Evolutionary conservation across 2,329 filamentous ascomycete species (phyloP), one percentile per base, ranked within the genome.

Genomic region (Venturia effusa): DNA sequence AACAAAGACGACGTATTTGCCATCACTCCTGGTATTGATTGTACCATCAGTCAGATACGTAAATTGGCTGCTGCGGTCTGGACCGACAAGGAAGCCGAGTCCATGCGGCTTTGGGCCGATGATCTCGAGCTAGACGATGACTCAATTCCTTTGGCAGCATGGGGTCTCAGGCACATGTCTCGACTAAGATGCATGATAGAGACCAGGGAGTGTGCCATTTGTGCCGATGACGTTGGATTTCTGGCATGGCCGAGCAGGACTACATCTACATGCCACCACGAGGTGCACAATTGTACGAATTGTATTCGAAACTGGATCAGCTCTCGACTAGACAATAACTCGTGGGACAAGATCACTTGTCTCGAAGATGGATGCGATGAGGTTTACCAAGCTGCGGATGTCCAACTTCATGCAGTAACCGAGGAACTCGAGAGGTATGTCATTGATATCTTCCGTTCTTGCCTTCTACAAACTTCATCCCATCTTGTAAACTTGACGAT

Each of bases 271-370:
- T 62, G 60, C 30, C 15, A 13, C 2, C 60, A 62, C 43, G 41
- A 62, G 15, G 39, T 62, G 7, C 19, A 51, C 30, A 51, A 24
- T 24, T 62, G 60, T 22, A 51, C 24, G 10, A n/a, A 19, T 8
- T 62, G 60, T 27, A 62, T 62, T 24, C 32, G 39, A 7, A 62
- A 41, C 11, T 62, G 60, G 60, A 62, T 62, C 37, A 10, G 4
- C 19, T 45, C 60, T 43, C 32, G 60, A 8, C 40, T 62, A 10
- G 43, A 62, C 60, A 62, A 51, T 19, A 48, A 48, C 15, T 24
- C 40, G 11, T 62, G 60, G 60, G 43, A 62, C n/a, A 45, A 62
- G n/a, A 62, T 62, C n/a, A 62, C 60, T 27, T 62, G 60, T n/a
- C 37, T 62, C 11, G 40, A 41, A 32, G 60, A 37, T 2, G 30